Evolutionary conservation across 2,329 filamentous ascomycete species (phyloP), one percentile per base, ranked within the genome.

Genomic region (Bertia moriformis): DNA sequence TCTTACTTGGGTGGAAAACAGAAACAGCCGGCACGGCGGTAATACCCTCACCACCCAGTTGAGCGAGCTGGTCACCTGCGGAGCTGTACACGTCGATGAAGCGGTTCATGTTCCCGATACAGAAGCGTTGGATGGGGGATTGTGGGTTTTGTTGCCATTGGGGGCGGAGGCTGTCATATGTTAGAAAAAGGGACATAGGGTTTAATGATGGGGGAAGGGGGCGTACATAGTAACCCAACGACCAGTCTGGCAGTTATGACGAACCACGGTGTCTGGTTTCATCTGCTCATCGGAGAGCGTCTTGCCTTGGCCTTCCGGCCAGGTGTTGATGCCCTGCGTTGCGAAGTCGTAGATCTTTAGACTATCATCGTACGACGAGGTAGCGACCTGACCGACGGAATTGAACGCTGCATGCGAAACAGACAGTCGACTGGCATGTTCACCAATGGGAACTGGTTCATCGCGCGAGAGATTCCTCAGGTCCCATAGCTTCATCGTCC

Each of bases 51-150:
- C 87, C 86, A 1, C 80, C 86, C 1, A 93, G 59, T 56, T 96
- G 89, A 0, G 84, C 89, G 3, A 98, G 62, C 55, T 96, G 89
- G 50, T 86, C 79, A 0, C 91, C 91, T 38, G 82, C 73, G 0
- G 77, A 70, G 1, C 81, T 82, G 55, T 83, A 98, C 1, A 98
- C 72, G 52, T 98, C 91, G 1, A 96, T 85, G 49, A 95, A 96
- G 1, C 91, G 76, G 53, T 93, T 94, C 91, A 96, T 96, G 49
- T 96, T 98, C 1, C 85, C 91, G 41, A 98, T 89, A 18, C 77
- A 83, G 49, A 98, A 87, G 44, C 89, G 86, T 45, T 93, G 80
- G 4, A 93, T 76, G 4, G 79, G 78, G 42, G 91, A 85, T 22
- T 69, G 62, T 0, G 91, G 89, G 36, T 73, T 69, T 20, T 73